Base-by-base conservation (phyloP, 129 eudicot species). In the Oenanthe sinensis region DNA sequence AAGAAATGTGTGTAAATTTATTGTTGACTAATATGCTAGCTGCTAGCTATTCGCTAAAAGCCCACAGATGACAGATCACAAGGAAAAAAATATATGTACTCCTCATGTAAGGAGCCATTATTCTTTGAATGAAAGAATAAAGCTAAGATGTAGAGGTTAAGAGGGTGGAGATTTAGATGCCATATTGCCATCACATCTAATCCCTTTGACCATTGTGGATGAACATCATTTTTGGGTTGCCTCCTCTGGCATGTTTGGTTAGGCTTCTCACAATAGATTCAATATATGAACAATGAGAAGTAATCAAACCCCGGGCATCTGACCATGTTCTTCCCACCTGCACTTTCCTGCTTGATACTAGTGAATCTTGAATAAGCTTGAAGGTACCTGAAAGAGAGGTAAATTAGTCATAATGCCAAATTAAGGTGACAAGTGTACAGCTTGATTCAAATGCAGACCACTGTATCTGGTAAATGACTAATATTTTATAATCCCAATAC, bases 281-380 rank as follows among this genome's bases (percentile, higher is more conserved):
- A 43, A 22, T 4, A 45, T 22, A n/a, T 45, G 40, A 72, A 22
- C 76, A 20, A n/a, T 37, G 4, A 71, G 48, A n/a, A n/a, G 30
- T 20, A 4, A n/a, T 46, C 47, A 42, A 45, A 9, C 55, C 76
- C 24, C n/a, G 76, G 36, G 76, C n/a, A 73, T 44, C 55, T 74
- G 33, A 74, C 30, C 47, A 19, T 74, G 40, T 74, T 16, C 50
- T 74, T 46, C 58, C 39, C 9, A 28, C 37, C 33, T 45, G 40
- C 58, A 24, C 58, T 45, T 74, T 74, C 77, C 58, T 46, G 77
- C 60, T 46, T 80, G 48, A 71, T 73, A 37, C 78, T 52, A 79
- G 72, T 74, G 68, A 48, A 80, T 77, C 71, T 63, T 86, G 81
- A 89, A 86, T 80, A 89, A 86, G 78, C 82, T 84, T 75, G 92